A percentile compares a stretch with the other conserved stretches of the same genome.
Conservation (phyloP, 2,329 filamentous ascomycete genomes). For the Aureobasidium sp. region DNA sequence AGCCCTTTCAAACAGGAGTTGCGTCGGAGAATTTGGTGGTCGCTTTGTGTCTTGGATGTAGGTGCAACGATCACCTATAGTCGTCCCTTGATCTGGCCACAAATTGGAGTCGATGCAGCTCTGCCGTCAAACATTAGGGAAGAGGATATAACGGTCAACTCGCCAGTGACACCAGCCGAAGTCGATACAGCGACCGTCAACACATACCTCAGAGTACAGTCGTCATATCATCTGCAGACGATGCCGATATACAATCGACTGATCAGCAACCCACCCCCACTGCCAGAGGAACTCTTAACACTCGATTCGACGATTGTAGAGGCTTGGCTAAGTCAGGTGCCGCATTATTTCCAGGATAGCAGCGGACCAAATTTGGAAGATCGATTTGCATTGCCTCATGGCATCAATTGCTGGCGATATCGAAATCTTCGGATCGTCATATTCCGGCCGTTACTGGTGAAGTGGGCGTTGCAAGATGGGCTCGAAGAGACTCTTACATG, state of each 20-base stretch:
- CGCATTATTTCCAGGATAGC: conserved; percentile 26
- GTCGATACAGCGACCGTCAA: conserved; percentile 29
- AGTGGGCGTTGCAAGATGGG: conserved; percentile 16
- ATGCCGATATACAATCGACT: conserved; percentile 38
- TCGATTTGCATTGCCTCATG: conserved; percentile 33
- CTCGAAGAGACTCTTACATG: not conserved
- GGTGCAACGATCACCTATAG: conserved; percentile 45
- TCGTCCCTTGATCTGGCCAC: conserved; percentile 38
- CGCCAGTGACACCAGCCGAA: not conserved
- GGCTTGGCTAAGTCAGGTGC: conserved; percentile 33
- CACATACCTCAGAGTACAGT: conserved; percentile 36
- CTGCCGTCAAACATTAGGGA: conserved; percentile 5
- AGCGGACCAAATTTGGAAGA: conserved; percentile 25
- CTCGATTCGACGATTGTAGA: conserved; percentile 27
- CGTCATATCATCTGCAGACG: conserved; percentile 37
- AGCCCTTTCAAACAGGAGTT: conserved; percentile 30
- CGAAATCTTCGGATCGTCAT: conserved; percentile 41
- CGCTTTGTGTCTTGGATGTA: conserved; percentile 37
- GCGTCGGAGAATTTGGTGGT: conserved; percentile 29
- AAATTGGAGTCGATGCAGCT: conserved; percentile 34
- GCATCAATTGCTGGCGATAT: conserved; percentile 37
- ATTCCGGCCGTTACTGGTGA: conserved; percentile 40
- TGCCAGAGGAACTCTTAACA: conserved; percentile 32
- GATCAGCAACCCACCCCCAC: conserved; percentile 37
- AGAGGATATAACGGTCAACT: not conserved